phyloP scores from a whole-genome alignment of 371 early-diverging fungal genomes.

The Rhizopus microsporus region DNA sequence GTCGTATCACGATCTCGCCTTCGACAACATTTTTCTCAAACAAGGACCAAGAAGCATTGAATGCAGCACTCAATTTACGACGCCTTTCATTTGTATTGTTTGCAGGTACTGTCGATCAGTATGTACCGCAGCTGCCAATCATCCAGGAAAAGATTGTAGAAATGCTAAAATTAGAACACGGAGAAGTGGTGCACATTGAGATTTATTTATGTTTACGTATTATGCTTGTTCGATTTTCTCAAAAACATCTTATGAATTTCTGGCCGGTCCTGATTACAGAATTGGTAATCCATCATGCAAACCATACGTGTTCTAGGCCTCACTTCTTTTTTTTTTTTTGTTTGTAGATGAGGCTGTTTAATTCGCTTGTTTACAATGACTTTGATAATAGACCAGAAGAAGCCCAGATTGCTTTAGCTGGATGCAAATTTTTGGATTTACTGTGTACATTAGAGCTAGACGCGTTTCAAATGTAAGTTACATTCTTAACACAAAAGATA shows the following conservation, averaged over 20 bases:
- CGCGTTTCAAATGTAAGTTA: conserved; percentile 80
- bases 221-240: conserved; percentile 76
- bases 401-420: conserved; percentile 76
- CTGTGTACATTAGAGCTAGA: conserved; percentile 77
- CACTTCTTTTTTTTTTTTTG: not conserved
- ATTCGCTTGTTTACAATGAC: conserved; percentile 51
- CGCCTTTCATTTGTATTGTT: conserved; percentile 80
- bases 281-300: conserved; percentile 50
- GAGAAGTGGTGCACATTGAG: conserved; percentile 77
- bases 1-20: conserved; percentile 75
- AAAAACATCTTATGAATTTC: conserved; percentile 80
- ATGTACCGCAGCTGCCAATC: conserved; percentile 73
- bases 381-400: conserved; percentile 64
- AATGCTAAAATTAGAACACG: conserved; percentile 68
- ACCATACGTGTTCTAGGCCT: too few species aligned
- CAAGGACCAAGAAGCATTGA: conserved; percentile 76
- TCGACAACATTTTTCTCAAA: conserved; percentile 79
- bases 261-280: conserved; percentile 92
- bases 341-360: conserved; percentile 62
- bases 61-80: conserved; percentile 70
- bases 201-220: conserved; percentile 84
- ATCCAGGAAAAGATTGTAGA: conserved; percentile 92
- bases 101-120: conserved; percentile 77
- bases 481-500: not conserved
- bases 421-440: conserved; percentile 88